Conservation (phyloP, 2,329 filamentous ascomycete genomes). For the Diaporthe amygdali region DNA sequence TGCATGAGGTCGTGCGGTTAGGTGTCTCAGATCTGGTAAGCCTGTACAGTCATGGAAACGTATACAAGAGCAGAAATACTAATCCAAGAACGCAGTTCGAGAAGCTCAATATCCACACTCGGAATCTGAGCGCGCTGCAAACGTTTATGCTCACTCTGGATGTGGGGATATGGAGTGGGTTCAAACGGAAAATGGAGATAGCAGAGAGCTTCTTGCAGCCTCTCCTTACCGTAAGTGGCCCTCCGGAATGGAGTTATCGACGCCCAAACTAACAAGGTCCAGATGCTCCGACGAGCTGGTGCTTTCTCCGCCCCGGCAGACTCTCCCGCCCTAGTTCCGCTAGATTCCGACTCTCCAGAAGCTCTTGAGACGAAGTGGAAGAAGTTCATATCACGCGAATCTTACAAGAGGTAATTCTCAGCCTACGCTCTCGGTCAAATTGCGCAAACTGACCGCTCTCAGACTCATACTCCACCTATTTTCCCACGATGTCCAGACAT, state of each 20-base stretch:
- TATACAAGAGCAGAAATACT: conserved; percentile 34
- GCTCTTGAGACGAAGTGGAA: conserved; percentile 33
- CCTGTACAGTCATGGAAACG: no score
- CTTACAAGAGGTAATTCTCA: conserved; percentile 32
- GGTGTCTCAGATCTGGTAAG: conserved; percentile 34
- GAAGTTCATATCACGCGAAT: conserved; percentile 33
- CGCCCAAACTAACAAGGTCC: conserved; percentile 15
- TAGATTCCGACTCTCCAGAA: conserved; percentile 28
- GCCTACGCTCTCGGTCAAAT: background rate
- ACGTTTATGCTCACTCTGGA: conserved; percentile 55
- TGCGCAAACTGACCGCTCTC: background rate
- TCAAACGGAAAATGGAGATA: conserved; percentile 64
- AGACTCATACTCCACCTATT: conserved; percentile 35
- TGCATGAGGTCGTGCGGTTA: conserved; percentile 50
- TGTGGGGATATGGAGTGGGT: conserved; percentile 63
- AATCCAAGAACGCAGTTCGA: conserved; percentile 43
- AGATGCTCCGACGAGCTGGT: conserved; percentile 57
- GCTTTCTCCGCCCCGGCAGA: conserved; percentile 32
- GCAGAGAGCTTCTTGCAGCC: conserved; percentile 62
- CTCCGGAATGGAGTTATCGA: no score
- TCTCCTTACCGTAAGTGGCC: conserved; percentile 46
- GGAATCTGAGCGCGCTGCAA: conserved; percentile 57
- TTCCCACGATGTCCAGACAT: conserved; percentile 32
- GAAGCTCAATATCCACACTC: conserved; percentile 52
- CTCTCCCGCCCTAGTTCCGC: conserved; percentile 27